These are phyloP conservation scores for Trichosporon sp. DNA, from an alignment of 1,284 basidiomycete genomes.

Conservation along the genomic window DNA sequence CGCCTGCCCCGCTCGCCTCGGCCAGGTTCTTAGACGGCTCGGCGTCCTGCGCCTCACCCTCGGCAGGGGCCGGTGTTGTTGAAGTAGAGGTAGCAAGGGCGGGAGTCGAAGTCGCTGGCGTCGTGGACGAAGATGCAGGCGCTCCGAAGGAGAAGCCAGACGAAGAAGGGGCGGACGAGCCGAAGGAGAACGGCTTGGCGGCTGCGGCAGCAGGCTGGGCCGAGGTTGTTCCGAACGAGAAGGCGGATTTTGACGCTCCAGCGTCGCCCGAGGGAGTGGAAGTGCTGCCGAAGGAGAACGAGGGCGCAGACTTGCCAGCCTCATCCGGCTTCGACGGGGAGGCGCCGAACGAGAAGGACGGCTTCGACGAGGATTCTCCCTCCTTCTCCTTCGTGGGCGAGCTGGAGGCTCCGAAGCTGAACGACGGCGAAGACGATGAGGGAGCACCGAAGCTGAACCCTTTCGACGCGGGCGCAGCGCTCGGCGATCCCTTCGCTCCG, in stretches of 20 bases:
- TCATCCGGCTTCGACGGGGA: slow-evolving; percentile 19
- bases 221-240: slow-evolving; percentile 33
- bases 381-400: background rate
- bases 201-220: slow-evolving; percentile 28
- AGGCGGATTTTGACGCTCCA: slow-evolving; percentile 23
- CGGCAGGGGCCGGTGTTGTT: slow-evolving; percentile 14
- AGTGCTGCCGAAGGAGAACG: slow-evolving; percentile 42
- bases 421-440: background rate
- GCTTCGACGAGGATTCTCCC: slow-evolving; percentile 25
- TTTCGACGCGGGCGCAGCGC: slow-evolving; percentile 25
- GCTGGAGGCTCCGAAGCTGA: slow-evolving; percentile 21
- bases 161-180: slow-evolving; percentile 22
- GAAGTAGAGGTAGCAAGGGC: background rate
- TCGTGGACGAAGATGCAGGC: background rate
- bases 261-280: slow-evolving; percentile 25
- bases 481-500: slow-evolving; percentile 35
- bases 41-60: slow-evolving; percentile 29
- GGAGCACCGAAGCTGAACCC: slow-evolving; percentile 22
- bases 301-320: slow-evolving; percentile 17
- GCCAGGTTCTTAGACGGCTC: slow-evolving; percentile 47
- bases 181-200: slow-evolving; percentile 33
- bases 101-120: background rate
- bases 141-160: slow-evolving; percentile 29
- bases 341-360: slow-evolving; percentile 26
- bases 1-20: slow-evolving; percentile 56